These are phyloP conservation scores for Rubus parviflorus DNA, from an alignment of 306 rosid species.

Conservation along the genomic window DNA sequence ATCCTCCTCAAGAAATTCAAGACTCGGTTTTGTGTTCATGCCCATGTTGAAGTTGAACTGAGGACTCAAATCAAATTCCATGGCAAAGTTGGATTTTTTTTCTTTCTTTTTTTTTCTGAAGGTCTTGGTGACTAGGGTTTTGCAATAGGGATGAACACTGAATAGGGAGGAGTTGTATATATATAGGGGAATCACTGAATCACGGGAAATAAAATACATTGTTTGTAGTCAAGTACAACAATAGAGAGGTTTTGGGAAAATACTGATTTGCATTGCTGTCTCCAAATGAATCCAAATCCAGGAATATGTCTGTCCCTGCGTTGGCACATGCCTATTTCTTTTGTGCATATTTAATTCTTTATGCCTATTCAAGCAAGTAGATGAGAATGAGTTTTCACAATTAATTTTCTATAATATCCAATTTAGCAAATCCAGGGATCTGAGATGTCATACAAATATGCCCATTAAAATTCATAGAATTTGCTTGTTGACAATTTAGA, in stretches of 20 bases:
- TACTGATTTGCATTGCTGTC: slow-evolving; percentile 19
- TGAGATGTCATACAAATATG: slow-evolving; percentile 25
- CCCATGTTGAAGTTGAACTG: slow-evolving; percentile 26
- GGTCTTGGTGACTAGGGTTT: slow-evolving; percentile 18
- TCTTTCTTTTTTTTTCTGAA: background rate
- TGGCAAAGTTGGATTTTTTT: background rate
- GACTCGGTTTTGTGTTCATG: slow-evolving; percentile 26
- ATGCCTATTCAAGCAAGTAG: slow-evolving; percentile 23
- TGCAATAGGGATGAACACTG: background rate
- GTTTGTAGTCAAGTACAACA: slow-evolving; percentile 31
- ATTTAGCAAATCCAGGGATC: slow-evolving; percentile 18
- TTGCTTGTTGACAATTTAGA: slow-evolving; percentile 26
- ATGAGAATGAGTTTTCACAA: slow-evolving; percentile 13
- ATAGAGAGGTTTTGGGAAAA: slow-evolving; percentile 16
- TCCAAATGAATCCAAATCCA: slow-evolving; percentile 38
- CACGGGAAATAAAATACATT: background rate
- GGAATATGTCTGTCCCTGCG: slow-evolving; percentile 41
- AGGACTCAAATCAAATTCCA: slow-evolving; percentile 6
- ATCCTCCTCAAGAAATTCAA: slow-evolving; percentile 36
- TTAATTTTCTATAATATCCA: background rate
- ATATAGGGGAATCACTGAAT: slow-evolving; percentile 25
- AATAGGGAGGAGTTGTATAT: slow-evolving; percentile 6
- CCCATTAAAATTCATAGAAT: slow-evolving; percentile 12
- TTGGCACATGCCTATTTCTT: slow-evolving; percentile 29
- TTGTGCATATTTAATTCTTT: background rate